Conservation (phyloP, 257 asterid species). For the Penstemon newberryi region DNA sequence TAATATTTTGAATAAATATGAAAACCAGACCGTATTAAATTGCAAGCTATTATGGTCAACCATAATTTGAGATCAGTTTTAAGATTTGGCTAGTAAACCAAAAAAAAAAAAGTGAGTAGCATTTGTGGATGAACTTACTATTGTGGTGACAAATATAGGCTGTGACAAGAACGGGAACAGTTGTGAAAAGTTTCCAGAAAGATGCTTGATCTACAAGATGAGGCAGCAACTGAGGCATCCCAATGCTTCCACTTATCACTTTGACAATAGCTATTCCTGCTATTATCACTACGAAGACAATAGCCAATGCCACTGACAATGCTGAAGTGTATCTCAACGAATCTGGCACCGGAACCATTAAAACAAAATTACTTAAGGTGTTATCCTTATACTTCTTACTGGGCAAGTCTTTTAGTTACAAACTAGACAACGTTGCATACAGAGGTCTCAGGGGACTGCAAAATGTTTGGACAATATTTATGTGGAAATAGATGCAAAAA, state of each 20-base stretch:
- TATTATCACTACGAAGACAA: slow-evolving; percentile 76
- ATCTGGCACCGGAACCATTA: slow-evolving; percentile 54
- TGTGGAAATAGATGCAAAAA: too few species aligned
- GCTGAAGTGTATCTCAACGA: slow-evolving; percentile 91
- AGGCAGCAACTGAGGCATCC: slow-evolving; percentile 74
- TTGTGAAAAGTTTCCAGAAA: slow-evolving; percentile 86
- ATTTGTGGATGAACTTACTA: slow-evolving; percentile 43
- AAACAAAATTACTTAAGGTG: slow-evolving; percentile 18
- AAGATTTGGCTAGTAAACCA: not conserved
- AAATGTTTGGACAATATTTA: too few species aligned
- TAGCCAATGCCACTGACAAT: slow-evolving; percentile 73
- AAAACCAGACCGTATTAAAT: not conserved
- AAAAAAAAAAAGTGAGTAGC: not conserved
- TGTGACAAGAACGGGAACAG: slow-evolving; percentile 80
- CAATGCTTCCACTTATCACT: slow-evolving; percentile 67
- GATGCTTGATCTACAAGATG: slow-evolving; percentile 71
- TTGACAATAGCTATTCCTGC: slow-evolving; percentile 69
- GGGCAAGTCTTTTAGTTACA: not conserved
- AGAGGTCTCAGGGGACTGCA: not conserved
- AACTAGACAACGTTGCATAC: slow-evolving; percentile 12
- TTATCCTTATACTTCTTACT: slow-evolving; percentile 16
- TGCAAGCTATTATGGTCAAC: not conserved
- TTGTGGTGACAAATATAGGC: slow-evolving; percentile 92
- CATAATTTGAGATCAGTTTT: slow-evolving; percentile 7
- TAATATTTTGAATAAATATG: not conserved